These are phyloP conservation scores for Tetrapisispora taiwanensis DNA, from an alignment of 805 yeast genomes.

Conservation along the genomic window DNA sequence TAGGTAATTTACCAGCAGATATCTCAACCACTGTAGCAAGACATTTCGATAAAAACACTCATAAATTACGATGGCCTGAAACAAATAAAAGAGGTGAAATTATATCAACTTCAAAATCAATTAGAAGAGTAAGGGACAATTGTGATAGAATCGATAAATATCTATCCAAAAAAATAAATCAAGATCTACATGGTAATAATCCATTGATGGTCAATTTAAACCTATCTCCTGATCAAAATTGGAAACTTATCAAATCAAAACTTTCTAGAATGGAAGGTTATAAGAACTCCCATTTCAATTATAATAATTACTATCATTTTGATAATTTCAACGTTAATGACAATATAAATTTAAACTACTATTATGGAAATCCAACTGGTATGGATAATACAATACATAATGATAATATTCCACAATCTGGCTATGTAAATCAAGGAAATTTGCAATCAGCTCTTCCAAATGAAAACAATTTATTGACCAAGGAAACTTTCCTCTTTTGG, in stretches of 20 bases:
- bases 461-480: slow-evolving; percentile 24
- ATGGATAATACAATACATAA: not conserved
- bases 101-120: slow-evolving; percentile 22
- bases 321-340: not conserved
- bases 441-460: not conserved
- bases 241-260: slow-evolving; percentile 18
- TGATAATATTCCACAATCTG: not conserved
- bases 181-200: slow-evolving; percentile 20
- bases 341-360: not conserved
- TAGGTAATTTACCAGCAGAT: slow-evolving; percentile 28
- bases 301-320: not conserved
- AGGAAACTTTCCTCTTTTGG: slow-evolving; percentile 73
- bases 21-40: slow-evolving; percentile 24
- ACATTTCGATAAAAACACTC: slow-evolving; percentile 20
- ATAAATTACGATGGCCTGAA: slow-evolving; percentile 25
- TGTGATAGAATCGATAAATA: slow-evolving; percentile 26
- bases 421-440: not conserved
- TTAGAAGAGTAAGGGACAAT: slow-evolving; percentile 22
- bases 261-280: slow-evolving; percentile 3
- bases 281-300: not conserved
- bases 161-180: slow-evolving; percentile 20
- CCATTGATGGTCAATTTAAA: slow-evolving; percentile 25
- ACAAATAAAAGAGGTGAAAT: slow-evolving; percentile 20
- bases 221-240: slow-evolving; percentile 23
- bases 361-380: not conserved